Base-by-base conservation (phyloP, 2,329 filamentous ascomycete genomes). In the Gaeumannomyces sp. region DNA sequence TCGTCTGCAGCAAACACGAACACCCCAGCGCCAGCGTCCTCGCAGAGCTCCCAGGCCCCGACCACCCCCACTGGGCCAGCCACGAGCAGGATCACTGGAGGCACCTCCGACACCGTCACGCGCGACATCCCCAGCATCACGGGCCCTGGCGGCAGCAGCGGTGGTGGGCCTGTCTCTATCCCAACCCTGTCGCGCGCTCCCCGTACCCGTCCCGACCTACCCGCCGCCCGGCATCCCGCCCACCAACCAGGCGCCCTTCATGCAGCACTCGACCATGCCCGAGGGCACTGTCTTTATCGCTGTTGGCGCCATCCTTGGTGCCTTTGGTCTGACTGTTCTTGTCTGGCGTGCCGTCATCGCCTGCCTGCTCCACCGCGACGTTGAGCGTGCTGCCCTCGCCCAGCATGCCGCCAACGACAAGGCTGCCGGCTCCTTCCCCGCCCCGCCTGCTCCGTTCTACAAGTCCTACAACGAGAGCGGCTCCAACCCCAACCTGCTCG, bases 281-380 rank as follows among this genome's bases (percentile, higher is more conserved):
- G 91, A 98, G 72, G 95, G 95, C 64, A 97, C 94, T 4, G 90
- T 99, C 66, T 99, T 99, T 79, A 99, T 99, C 71, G 90, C 88
- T 28, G 95, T 98, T 1, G 95, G 95, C 60, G 90, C 93, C 31
- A 89, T 92, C 33, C 85, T 99, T 8, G 95, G 92, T 22, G 89
- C 93, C 69, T 86, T 97, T 68, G 92, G 88, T 14, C 80, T 92
- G 11, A 88, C 87, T n/a, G 86, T 98, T 59, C 82, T 99, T 16
- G 82, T 90, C 65, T 99, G 95, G 95, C 91, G 94, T 67, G 89
- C 84, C 62, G 84, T 97, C 65, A 88, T 97, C 66, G 93, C 91
- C 66, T 96, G 92, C 84, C 90, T 94, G 58, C 86, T 99, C 66
- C 94, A 97, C 76, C 91, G 94, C 66, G 95, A 91, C 50, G 93